A percentile compares a stretch with the other conserved stretches of the same genome.
phyloP scores from a whole-genome alignment of 768 basidiomycete species.

The Boletus subparvulus region DNA sequence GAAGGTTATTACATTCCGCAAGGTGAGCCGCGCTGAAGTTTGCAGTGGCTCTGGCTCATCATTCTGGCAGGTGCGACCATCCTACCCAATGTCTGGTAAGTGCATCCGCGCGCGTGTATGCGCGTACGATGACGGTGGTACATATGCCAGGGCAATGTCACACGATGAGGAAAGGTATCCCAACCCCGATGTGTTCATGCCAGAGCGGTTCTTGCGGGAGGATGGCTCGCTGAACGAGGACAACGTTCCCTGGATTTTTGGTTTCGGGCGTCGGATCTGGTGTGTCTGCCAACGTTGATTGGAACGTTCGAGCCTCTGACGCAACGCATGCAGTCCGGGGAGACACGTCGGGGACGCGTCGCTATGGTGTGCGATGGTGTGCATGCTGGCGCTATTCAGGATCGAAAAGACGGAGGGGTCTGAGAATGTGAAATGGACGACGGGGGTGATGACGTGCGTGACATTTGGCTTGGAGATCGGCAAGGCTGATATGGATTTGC shows the following conservation, averaged over 20 bases:
- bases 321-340: conserved; percentile 10
- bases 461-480: no score
- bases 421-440: conserved; percentile 19
- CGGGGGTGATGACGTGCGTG: conserved; percentile 13
- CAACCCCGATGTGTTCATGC: conserved; percentile 35
- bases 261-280: conserved; percentile 25
- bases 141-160: conserved; percentile 39
- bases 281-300: not conserved
- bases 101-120: no score
- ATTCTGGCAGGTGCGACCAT: conserved; percentile 7
- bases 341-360: conserved; percentile 23
- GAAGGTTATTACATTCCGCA: conserved; percentile 36
- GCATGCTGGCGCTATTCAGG: conserved; percentile 14
- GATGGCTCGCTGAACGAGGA: conserved; percentile 21
- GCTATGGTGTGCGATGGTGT: conserved; percentile 23
- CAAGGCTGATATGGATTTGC: not conserved
- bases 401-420: conserved; percentile 12
- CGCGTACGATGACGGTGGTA: not conserved
- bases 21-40: not conserved
- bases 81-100: conserved; percentile 16
- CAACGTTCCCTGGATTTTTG: conserved; percentile 12
- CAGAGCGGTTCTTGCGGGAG: conserved; percentile 36
- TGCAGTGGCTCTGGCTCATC: not conserved
- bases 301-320: not conserved
- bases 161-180: conserved; percentile 39